Evolutionary conservation across 768 basidiomycete species (phyloP), one percentile per base, ranked within the genome.

Genomic region (Scleroderma citrinum): DNA sequence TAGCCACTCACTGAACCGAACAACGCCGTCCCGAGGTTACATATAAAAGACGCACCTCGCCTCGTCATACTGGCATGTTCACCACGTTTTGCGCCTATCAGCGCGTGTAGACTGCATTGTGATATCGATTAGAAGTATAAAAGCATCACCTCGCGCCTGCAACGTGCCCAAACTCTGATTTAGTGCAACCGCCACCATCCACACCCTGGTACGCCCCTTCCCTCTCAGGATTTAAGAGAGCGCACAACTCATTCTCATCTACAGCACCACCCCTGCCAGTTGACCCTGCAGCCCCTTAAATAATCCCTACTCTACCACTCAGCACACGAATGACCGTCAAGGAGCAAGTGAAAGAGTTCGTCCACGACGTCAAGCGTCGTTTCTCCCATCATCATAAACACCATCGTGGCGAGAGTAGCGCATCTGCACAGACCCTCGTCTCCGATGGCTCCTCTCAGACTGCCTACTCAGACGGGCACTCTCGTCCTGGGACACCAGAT

Each of bases 241-340:
- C 26, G 26, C 26, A 29, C 26, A n/a, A n/a, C n/a, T n/a, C n/a
- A n/a, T n/a, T n/a, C n/a, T n/a, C n/a, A n/a, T 29, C 26, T 29
- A 29, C n/a, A n/a, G n/a, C n/a, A 29, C 26, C 4, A 8, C 26
- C 8, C 26, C 8, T 29, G 26, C 26, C 26, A 29, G 26, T 4
- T 29, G 5, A 29, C 8, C 26, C 8, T 8, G 26, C 26, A 26
- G 20, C 12, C 20, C 21, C 32, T 41, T 48, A n/a, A n/a, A 31
- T 29, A 3, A 2, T 11, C 17, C 30, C 38, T 40, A 13, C 35
- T 3, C 20, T 19, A 16, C 23, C 24, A 41, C 46, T n/a, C n/a
- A n/a, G n/a, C n/a, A n/a, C n/a, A n/a, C n/a, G n/a, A 19, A 66
- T 68, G 67, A 64, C 68, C 23, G 61, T 65, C 57, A 63, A 62